Conservation (phyloP, 2,329 filamentous ascomycete genomes). For the Fusarium scirpi region DNA sequence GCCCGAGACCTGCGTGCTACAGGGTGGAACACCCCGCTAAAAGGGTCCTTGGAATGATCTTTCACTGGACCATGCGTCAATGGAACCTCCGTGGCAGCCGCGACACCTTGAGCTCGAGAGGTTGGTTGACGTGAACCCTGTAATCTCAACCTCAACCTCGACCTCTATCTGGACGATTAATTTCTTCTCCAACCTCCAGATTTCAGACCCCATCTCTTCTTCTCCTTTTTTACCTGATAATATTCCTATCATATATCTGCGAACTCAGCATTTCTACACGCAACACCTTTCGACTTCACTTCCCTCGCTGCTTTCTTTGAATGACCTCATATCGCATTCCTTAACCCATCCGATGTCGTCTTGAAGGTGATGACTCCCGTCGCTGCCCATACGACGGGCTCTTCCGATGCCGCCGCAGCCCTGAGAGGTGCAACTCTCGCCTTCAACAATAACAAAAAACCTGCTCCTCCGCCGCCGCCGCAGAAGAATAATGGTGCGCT, state of each 20-base stretch:
- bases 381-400: slow-evolving; percentile 47
- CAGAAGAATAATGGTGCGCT: slow-evolving; percentile 56
- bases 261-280: neutral
- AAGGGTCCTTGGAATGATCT: slow-evolving; percentile 30
- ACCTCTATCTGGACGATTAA: slow-evolving; percentile 11
- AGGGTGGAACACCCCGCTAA: slow-evolving; percentile 30
- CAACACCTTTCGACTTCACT: neutral
- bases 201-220: slow-evolving; percentile 7
- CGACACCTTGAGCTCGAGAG: slow-evolving; percentile 9
- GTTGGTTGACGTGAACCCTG: slow-evolving; percentile 21
- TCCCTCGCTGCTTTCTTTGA: slow-evolving; percentile 4
- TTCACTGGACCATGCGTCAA: neutral
- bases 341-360: slow-evolving; percentile 29
- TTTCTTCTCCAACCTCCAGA: slow-evolving; percentile 5
- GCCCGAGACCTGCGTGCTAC: slow-evolving; percentile 25
- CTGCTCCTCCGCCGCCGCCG: slow-evolving; percentile 40
- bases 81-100: slow-evolving; percentile 33
- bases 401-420: slow-evolving; percentile 58
- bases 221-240: neutral
- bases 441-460: slow-evolving; percentile 58
- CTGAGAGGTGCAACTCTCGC: slow-evolving; percentile 67
- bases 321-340: slow-evolving; percentile 32
- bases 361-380: slow-evolving; percentile 53
- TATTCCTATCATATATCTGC: neutral
- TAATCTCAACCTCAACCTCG: slow-evolving; percentile 2